A percentile compares a stretch with the other conserved stretches of the same genome.
phyloP scores from a whole-genome alignment of 306 rosid genomes.

The Vigna unguiculata region DNA sequence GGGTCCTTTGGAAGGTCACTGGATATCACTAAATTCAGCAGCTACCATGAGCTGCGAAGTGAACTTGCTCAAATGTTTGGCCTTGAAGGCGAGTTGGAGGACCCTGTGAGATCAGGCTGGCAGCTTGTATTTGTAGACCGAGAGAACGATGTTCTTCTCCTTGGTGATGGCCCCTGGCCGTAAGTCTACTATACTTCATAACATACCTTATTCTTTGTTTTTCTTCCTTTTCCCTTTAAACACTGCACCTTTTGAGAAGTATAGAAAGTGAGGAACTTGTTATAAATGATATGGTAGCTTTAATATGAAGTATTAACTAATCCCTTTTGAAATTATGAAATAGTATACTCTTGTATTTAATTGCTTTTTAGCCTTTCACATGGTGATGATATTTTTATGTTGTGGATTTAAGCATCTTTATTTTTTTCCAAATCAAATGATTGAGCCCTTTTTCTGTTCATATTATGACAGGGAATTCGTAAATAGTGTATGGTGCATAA shows the following conservation, averaged over 20 bases:
- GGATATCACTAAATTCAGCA: constrained; percentile 82
- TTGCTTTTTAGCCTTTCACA: constrained; percentile 31
- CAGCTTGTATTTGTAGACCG: constrained; percentile 99
- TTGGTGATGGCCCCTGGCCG: constrained; percentile 84
- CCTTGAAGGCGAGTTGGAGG: constrained; percentile 96
- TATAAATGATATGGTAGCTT: constrained; percentile 5
- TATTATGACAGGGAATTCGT: constrained; percentile 83
- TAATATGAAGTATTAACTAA: not conserved
- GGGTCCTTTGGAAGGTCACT: constrained; percentile 62
- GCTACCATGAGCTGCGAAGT: constrained; percentile 87
- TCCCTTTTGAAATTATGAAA: constrained; percentile 16
- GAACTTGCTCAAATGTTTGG: constrained; percentile 96
- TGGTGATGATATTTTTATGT: constrained; percentile 4
- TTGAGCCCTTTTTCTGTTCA: not conserved
- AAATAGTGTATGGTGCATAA: constrained; percentile 93
- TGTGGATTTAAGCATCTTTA: not conserved
- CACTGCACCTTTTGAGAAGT: constrained; percentile 9
- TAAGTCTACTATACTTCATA: constrained; percentile 39
- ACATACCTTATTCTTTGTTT: not conserved
- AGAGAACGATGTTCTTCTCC: constrained; percentile 97
- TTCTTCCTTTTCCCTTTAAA: not conserved
- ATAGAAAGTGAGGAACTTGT: constrained; percentile 1
- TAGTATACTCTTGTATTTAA: not conserved
- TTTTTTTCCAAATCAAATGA: constrained; percentile 13
- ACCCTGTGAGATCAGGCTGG: constrained; percentile 99